Evolutionary conservation across 1,284 basidiomycete species (phyloP), one percentile per base, ranked within the genome.

Genomic region (Pterulicium gracile): DNA sequence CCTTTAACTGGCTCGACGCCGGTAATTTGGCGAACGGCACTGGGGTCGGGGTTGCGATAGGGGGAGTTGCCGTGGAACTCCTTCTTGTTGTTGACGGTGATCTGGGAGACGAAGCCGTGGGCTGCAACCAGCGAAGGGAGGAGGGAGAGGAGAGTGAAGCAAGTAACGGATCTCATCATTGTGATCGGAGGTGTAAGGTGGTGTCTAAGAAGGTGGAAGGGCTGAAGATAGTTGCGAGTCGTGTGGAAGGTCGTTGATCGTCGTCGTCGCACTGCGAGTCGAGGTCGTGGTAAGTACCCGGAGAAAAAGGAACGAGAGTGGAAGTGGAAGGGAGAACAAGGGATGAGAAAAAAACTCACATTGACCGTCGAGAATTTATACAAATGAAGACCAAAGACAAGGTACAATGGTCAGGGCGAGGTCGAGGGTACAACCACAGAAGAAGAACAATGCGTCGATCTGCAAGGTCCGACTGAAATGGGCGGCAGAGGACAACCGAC

Each of bases 1-100:
- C 78, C 78, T 58, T 83, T 80, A 53, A 84, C 75, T 0, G 85
- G 85, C 15, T 64, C 59, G 43, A 73, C 70, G 24, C 61, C 61
- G 54, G 63, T 63, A 49, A 87, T 68, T 49, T 75, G 72, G 23
- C 84, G 80, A 51, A 88, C 75, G 42, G 77, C 70, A 52, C 75
- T 77, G 4, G 58, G 54, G 7, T 60, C 60, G 36, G 66, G 56
- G 22, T 62, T 45, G 17, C 65, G 66, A 48, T 62, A 63, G 35
- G 79, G 78, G 7, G 62, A 54, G 56, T 79, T 73, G 46, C 83
- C 82, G 35, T 55, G 50, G 64, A 69, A 84, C 3, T 54, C 7
- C n/a, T 32, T 51, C 51, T 68, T 72, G 46, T 77, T 77, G 45
- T 79, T 75, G 51, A 83, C 72, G 44, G 64, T 63, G 43, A 86